These are phyloP conservation scores for Ophiostoma piceae DNA, from an alignment of 2,329 filamentous ascomycete species.

Conservation along the genomic window DNA sequence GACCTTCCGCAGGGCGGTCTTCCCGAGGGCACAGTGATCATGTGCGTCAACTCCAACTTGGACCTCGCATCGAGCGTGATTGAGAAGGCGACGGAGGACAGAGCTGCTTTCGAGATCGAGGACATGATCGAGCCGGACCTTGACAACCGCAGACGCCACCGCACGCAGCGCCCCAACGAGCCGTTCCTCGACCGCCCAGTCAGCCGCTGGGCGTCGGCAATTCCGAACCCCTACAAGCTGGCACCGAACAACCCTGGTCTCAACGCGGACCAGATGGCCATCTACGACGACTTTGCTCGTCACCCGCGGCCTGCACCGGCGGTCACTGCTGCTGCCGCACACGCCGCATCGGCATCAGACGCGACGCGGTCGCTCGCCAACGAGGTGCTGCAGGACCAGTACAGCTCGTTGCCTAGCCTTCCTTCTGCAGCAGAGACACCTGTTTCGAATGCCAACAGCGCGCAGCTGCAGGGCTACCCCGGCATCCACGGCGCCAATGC, in stretches of 20 bases:
- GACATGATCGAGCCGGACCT: slow-evolving; percentile 81
- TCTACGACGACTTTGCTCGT: slow-evolving; percentile 93
- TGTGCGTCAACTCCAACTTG: slow-evolving; percentile 98
- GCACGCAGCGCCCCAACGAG: slow-evolving; percentile 69
- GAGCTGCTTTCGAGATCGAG: slow-evolving; percentile 90
- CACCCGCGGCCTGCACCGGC: slow-evolving; percentile 55
- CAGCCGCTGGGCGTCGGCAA: slow-evolving; percentile 87
- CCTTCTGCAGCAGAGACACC: slow-evolving; percentile 2
- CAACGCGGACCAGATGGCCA: slow-evolving; percentile 86
- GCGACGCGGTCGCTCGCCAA: slow-evolving; percentile 58
- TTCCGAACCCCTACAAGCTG: slow-evolving; percentile 88
- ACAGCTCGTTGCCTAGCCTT: slow-evolving; percentile 44
- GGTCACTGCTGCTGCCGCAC: slow-evolving; percentile 44
- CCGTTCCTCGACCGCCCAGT: slow-evolving; percentile 77
- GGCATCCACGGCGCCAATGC: slow-evolving; percentile 44
- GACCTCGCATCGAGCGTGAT: slow-evolving; percentile 90
- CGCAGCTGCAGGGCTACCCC: slow-evolving; percentile 52
- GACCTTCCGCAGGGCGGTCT: slow-evolving; percentile 69
- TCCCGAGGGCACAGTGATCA: slow-evolving; percentile 90
- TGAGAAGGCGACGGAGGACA: slow-evolving; percentile 90
- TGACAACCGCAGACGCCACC: slow-evolving; percentile 70
- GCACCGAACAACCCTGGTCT: slow-evolving; percentile 64
- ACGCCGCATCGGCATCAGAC: slow-evolving; percentile 55
- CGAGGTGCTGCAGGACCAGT: slow-evolving; percentile 60
- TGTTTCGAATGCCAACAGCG: slow-evolving; percentile 21